phyloP scores from a whole-genome alignment of 352 stramenopile species.

The Stephanocyclus meneghinianus region DNA sequence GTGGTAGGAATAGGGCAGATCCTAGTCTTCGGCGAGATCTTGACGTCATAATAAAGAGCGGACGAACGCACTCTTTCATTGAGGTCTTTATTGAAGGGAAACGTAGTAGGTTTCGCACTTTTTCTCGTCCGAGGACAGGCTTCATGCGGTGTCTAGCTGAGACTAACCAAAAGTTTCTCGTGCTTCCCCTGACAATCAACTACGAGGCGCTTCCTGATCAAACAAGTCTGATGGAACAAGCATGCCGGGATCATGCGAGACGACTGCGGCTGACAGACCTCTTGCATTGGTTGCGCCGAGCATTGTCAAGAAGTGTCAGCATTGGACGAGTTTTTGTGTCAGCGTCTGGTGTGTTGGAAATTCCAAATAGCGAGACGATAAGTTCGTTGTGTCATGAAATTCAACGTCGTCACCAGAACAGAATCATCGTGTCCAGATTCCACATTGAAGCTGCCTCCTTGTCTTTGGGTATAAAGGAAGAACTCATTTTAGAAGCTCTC shows the following conservation, averaged over 20 bases:
- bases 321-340: constrained; percentile 76
- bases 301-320: constrained; percentile 56
- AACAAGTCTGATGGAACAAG: constrained; percentile 67
- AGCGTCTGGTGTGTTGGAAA: constrained; percentile 52
- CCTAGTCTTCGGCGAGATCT: constrained; percentile 48
- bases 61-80: constrained; percentile 58
- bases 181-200: constrained; percentile 84
- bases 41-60: constrained; percentile 17
- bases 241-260: constrained; percentile 26
- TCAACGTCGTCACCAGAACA: constrained; percentile 64
- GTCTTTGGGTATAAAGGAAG: constrained; percentile 48
- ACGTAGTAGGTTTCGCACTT: constrained; percentile 80
- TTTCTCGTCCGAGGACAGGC: constrained; percentile 82
- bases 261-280: constrained; percentile 59
- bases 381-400: constrained; percentile 50
- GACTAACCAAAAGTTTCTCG: constrained; percentile 51
- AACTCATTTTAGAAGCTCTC: constrained; percentile 53
- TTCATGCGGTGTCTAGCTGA: constrained; percentile 70
- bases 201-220: constrained; percentile 84
- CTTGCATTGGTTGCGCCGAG: constrained; percentile 55
- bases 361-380: constrained; percentile 39
- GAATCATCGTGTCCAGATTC: constrained; percentile 67
- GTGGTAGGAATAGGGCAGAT: constrained; percentile 58
- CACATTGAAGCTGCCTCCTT: constrained; percentile 64
- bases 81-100: constrained; percentile 86